Base-by-base conservation (phyloP, 2,329 filamentous ascomycete species). In the Drechslerella stenobrocha region DNA sequence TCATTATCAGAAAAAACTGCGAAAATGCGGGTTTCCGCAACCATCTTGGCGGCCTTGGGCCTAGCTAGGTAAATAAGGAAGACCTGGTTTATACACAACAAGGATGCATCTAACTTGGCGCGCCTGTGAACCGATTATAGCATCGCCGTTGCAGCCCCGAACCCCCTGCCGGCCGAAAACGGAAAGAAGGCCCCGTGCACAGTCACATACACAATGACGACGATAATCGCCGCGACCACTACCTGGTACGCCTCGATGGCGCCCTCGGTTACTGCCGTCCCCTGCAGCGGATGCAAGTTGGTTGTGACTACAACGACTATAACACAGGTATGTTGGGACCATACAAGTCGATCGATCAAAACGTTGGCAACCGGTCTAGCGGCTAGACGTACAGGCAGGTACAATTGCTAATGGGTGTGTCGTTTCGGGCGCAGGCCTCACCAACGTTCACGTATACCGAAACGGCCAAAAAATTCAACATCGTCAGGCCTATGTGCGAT, bases 21-120 rank as follows among this genome's bases (percentile, higher is more conserved):
- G 4, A 20, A 42, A 42, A 42, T 42, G 37, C 18, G 22, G 37
- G 22, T 42, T 42, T 42, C 22, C 37, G 18, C 37, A 42, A 9
- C 15, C 15, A 18, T 20, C 9, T 4, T 42, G 2, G 8, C 37
- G 8, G 15, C 37, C 22, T 9, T 42, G 37, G 22, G 4, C 4
- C 18, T 42, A 9, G 15, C 37, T 20, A 20, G 37, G 37, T 42
- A 42, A 37, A n/a, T 3, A 37, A 5, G 11, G 15, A 5, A 13
- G 11, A 3, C 34, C 11, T 37, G 15, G 3, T 13, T 37, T 13
- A 37, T 5, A 13, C 34, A 5, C 34, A 9, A 4, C 34, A 6
- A 6, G 30, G 6, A 32, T 13, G 30, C 6, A 6, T 32, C 30
- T 13, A 13, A 32, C 6, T 6, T 6, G 6, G 13, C 30, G 6